Evolutionary conservation across 805 yeast genomes (phyloP).

Genomic region (Yarrowia sp.): DNA sequence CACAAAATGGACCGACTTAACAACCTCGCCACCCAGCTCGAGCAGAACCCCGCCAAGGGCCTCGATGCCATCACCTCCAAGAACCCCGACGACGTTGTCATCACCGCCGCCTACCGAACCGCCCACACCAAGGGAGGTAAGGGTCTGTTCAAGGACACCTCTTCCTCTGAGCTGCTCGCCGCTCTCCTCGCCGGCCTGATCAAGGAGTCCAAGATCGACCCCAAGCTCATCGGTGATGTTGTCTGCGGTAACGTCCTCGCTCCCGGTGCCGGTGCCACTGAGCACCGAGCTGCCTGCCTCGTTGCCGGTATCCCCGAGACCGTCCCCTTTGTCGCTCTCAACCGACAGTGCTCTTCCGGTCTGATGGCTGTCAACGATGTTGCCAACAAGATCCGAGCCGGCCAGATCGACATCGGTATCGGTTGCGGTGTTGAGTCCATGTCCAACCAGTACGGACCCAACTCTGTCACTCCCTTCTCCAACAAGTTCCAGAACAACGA

Average conservation of each 20-base stretch:
- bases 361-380: constrained; percentile 85
- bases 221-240: constrained; percentile 72
- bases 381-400: constrained; percentile 80
- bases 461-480: constrained; percentile 63
- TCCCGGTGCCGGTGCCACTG: constrained; percentile 91
- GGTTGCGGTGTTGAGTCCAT: constrained; percentile 94
- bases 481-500: constrained; percentile 46
- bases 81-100: constrained; percentile 84
- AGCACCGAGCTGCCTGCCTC: constrained; percentile 86
- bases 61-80: constrained; percentile 47
- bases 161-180: constrained; percentile 73
- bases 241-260: constrained; percentile 90
- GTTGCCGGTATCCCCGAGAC: constrained; percentile 87
- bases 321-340: constrained; percentile 76
- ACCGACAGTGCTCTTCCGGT: constrained; percentile 95
- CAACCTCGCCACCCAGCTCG: constrained; percentile 38
- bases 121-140: constrained; percentile 85
- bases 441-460: constrained; percentile 86
- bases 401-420: constrained; percentile 87
- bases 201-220: constrained; percentile 50
- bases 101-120: constrained; percentile 86
- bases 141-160: constrained; percentile 80
- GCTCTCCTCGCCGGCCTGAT: constrained; percentile 64
- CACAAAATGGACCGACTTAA: constrained; percentile 39
- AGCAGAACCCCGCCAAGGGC: constrained; percentile 38